Base-by-base conservation (phyloP, 2,329 filamentous ascomycete genomes). In the Nothomitra cinnamomea region DNA sequence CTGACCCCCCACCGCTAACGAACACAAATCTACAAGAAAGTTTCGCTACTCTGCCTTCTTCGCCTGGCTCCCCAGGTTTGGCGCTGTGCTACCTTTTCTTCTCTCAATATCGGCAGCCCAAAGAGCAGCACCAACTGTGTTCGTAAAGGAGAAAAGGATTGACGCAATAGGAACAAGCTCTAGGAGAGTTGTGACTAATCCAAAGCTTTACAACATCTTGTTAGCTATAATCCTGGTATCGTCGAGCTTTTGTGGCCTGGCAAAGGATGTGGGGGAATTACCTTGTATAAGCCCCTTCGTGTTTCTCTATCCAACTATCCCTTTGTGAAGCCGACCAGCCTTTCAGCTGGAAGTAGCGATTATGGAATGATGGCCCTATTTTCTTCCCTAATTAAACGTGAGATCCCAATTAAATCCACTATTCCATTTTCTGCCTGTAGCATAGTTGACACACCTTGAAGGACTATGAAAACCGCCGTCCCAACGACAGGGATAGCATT, bases 401-500 rank as follows among this genome's bases (percentile, higher is more conserved):
- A 15, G 24, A 38, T 19, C 15, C 10, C n/a, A 40, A 24, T 17
- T 5, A 32, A 43, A n/a, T n/a, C n/a, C 45, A 10, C 32, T 24
- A 52, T 17, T 13, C 4, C 15, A 15, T 4, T 5, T n/a, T 19
- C 10, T 38, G 6, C 32, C 50, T 4, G 21, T 4, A 40, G 13
- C 5, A n/a, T 41, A n/a, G n/a, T n/a, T 41, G 3, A 53, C 12
- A 66, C 67, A 66, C 83, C 84, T 66, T 95, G 87, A 15, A 94
- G 65, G 25, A 84, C 65, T 35, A 95, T 76, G 66, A 94, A 96
- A 3, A 88, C 70, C 6, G 81, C 70, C 0, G 89, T 95, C 4
- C 90, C 90, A 17, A 95, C 78, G 0, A 95, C 76, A 0, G 90
- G 90, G 52, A 96, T 88, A 64, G 95, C 88, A 70, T 95, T 96